Evolutionary conservation across 163 green algal genomes (phyloP).

Genomic region (Dunaliella salina): DNA sequence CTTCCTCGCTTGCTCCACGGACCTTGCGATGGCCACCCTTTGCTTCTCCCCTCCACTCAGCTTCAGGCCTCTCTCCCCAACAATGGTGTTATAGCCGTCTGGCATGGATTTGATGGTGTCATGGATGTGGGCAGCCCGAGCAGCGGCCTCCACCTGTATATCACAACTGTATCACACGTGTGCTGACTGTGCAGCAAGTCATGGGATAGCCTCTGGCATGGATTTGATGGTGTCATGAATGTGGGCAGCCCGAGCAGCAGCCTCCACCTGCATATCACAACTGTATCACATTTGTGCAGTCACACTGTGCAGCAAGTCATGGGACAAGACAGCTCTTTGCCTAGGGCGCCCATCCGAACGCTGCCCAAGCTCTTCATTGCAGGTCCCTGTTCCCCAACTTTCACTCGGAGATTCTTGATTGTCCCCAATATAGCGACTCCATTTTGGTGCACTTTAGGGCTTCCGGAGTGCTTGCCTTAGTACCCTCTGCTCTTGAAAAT

Average conservation of each 20-base stretch:
- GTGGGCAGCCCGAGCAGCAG: conserved; percentile 40
- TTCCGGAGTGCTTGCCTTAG: too few species aligned
- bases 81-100: conserved; percentile 65
- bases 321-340: not conserved
- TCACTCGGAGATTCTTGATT: too few species aligned
- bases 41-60: conserved; percentile 96
- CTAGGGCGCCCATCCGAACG: too few species aligned
- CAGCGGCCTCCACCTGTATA: conserved; percentile 40
- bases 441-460: too few species aligned
- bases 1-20: not conserved
- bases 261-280: conserved; percentile 28
- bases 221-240: conserved; percentile 66
- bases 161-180: too few species aligned
- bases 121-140: conserved; percentile 52
- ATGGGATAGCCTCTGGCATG: conserved; percentile 74
- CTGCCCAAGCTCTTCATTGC: too few species aligned
- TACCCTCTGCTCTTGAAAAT: too few species aligned
- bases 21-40: conserved; percentile 81
- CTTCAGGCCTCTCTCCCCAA: conserved; percentile 86
- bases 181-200: too few species aligned
- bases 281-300: too few species aligned
- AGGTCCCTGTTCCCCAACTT: too few species aligned
- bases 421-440: too few species aligned
- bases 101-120: conserved; percentile 68
- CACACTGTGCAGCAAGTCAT: too few species aligned